Evolutionary conservation across 805 yeast genomes (phyloP).

Genomic region (Teunomyces funiuensis): DNA sequence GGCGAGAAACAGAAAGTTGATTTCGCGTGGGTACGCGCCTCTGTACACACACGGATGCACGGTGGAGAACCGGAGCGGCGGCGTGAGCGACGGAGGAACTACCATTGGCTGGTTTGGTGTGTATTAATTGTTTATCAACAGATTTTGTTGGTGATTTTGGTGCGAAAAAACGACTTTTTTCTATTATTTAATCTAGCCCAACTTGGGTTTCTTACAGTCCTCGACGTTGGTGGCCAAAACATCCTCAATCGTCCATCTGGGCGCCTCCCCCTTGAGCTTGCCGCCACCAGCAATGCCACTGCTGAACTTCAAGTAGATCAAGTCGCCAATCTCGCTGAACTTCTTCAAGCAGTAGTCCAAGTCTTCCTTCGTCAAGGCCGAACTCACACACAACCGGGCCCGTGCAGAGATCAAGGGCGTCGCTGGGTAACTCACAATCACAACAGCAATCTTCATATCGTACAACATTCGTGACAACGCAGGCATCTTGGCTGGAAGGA

Average conservation of each 20-base stretch:
- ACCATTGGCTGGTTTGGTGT: constrained; percentile 8
- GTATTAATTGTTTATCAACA: background rate
- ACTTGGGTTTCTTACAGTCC: constrained; percentile 47
- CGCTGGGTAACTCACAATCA: constrained; percentile 97
- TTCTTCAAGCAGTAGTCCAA: constrained; percentile 74
- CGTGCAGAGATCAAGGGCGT: constrained; percentile 89
- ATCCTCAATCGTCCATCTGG: constrained; percentile 78
- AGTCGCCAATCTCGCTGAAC: constrained; percentile 77
- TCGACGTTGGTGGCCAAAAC: constrained; percentile 70
- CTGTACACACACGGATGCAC: constrained; percentile 72
- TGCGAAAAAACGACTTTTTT: too few species aligned
- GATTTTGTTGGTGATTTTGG: background rate
- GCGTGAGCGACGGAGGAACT: constrained; percentile 40
- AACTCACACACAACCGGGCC: constrained; percentile 87
- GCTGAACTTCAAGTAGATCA: constrained; percentile 69
- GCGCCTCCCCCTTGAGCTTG: constrained; percentile 51
- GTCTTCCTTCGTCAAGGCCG: constrained; percentile 92
- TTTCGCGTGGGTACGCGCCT: constrained; percentile 83
- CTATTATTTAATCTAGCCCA: constrained; percentile 13
- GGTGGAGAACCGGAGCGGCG: constrained; percentile 77
- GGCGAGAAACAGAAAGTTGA: constrained; percentile 66
- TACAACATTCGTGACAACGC: constrained; percentile 82
- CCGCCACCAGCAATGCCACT: constrained; percentile 78
- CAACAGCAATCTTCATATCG: constrained; percentile 83
- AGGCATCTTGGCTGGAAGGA: constrained; percentile 93